A percentile compares a stretch with the other conserved stretches of the same genome.
These are phyloP conservation scores for Haberlea rhodopensis DNA, from an alignment of 257 asterid species.

Conservation along the genomic window DNA sequence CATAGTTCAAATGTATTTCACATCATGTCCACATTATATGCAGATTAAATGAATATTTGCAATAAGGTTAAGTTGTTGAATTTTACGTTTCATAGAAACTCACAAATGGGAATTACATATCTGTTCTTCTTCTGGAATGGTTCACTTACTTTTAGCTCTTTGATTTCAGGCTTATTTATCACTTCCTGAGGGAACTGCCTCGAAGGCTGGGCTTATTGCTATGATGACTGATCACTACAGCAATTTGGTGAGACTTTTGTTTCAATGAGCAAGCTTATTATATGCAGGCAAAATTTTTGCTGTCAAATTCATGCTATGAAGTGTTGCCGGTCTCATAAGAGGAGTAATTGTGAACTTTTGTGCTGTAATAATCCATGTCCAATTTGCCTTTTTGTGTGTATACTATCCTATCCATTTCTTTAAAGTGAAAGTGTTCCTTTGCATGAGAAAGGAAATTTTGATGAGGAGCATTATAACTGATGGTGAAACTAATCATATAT, in stretches of 20 bases:
- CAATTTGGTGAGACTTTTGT: too few species aligned
- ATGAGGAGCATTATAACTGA: not conserved
- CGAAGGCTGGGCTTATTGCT: conserved; percentile 81
- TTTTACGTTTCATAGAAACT: conserved; percentile 17
- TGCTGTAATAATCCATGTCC: conserved; percentile 9
- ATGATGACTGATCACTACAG: too few species aligned
- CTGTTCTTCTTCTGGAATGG: conserved; percentile 17
- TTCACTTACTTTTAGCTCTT: conserved; percentile 17
- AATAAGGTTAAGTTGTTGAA: too few species aligned
- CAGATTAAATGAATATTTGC: too few species aligned
- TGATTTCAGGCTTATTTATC: conserved; percentile 87
- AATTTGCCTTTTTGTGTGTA: too few species aligned
- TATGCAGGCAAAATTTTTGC: conserved; percentile 3
- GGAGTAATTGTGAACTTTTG: conserved; percentile 16
- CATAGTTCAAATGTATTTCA: conserved; percentile 3
- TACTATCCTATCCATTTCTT: too few species aligned
- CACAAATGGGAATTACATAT: conserved; percentile 15
- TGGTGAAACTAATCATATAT: not conserved
- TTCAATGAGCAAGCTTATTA: conserved; percentile 19
- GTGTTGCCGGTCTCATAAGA: conserved; percentile 16
- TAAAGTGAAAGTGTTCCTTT: conserved; percentile 32
- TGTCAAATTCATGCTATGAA: conserved; percentile 19
- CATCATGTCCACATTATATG: not conserved
- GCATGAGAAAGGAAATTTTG: not conserved
- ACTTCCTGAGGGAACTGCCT: conserved; percentile 94